Base-by-base conservation (phyloP, 2,329 filamentous ascomycete genomes). In the Tolypocladium tropicale region DNA sequence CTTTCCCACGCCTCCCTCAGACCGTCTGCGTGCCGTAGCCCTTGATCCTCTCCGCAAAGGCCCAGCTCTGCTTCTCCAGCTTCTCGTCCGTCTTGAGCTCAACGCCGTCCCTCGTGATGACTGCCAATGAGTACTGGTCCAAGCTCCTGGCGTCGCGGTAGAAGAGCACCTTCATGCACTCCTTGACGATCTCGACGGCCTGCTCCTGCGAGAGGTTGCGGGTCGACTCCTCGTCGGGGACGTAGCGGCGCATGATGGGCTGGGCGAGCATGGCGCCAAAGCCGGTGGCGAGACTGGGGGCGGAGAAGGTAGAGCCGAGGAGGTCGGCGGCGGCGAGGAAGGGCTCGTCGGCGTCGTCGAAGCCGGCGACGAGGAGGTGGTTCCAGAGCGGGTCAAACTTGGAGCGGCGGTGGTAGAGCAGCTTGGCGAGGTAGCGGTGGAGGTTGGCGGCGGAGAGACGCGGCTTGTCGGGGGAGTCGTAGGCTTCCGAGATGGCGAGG, bases 371-470 rank as follows among this genome's bases (percentile, higher is more conserved):
- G 49, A 99, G 83, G 59, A 99, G 77, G 70, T 92, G 87, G 77
- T 97, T 99, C 94, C 94, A 99, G 59, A 99, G 82, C 12, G 94
- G 94, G 77, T 99, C 90, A 80, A 99, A 95, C 70, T 96, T 89
- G 68, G 87, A 90, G 67, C 94, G 90, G 63, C 94, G 90, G 75
- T 88, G 86, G 82, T 99, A 99, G 74, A 99, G 85, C 63, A 97
- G 88, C 78, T 97, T 96, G 67, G 89, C 82, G 57, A 99, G 85
- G 76, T 97, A 99, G 72, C 89, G 95, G 81, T 97, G 93, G 62
- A 99, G 84, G 76, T 96, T 96, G 72, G 89, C 88, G 56, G 94
- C 94, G 71, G 88, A 90, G 67, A 99, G 86, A 63, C 77, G 74
- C 28, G 69, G 63, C 55, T 64, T 60, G 58, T 68, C 65, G 59